phyloP scores from a whole-genome alignment of 345 rosid genomes.

The Corymbia maculata region DNA sequence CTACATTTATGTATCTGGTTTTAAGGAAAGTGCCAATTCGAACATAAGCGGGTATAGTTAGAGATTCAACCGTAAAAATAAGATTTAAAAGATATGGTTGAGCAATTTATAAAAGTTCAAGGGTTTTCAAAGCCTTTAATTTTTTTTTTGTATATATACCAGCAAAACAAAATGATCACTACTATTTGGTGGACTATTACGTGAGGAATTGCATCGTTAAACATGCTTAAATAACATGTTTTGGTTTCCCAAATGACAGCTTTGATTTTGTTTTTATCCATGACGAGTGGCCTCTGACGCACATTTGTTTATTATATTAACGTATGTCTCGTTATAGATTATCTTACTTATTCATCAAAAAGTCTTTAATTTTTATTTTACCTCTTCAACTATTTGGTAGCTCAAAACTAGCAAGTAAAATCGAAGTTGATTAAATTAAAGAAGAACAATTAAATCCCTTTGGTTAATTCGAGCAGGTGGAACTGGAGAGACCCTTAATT shows the following conservation, averaged over 20 bases:
- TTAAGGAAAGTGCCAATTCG: neutral
- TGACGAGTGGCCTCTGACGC: neutral
- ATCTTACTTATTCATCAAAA: neutral
- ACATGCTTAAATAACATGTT: neutral
- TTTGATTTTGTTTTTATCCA: neutral
- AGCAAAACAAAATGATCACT: neutral
- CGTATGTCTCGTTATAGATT: neutral
- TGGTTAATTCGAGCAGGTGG: neutral
- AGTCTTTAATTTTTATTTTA: neutral
- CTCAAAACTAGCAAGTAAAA: neutral
- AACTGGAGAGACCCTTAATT: neutral
- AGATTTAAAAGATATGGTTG: neutral
- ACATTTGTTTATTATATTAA: neutral
- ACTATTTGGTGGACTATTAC: neutral
- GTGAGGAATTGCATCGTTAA: neutral
- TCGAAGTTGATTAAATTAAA: neutral
- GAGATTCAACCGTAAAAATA: too few relatives aligned
- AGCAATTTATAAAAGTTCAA: too few relatives aligned
- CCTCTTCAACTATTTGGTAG: neutral
- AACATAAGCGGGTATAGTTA: neutral
- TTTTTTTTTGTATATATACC: neutral
- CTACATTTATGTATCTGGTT: neutral
- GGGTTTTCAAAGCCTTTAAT: too few relatives aligned
- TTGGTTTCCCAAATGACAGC: neutral
- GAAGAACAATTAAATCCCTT: neutral